Conservation (phyloP, 2,329 filamentous ascomycete species). For the Bipolaris oryzae region DNA sequence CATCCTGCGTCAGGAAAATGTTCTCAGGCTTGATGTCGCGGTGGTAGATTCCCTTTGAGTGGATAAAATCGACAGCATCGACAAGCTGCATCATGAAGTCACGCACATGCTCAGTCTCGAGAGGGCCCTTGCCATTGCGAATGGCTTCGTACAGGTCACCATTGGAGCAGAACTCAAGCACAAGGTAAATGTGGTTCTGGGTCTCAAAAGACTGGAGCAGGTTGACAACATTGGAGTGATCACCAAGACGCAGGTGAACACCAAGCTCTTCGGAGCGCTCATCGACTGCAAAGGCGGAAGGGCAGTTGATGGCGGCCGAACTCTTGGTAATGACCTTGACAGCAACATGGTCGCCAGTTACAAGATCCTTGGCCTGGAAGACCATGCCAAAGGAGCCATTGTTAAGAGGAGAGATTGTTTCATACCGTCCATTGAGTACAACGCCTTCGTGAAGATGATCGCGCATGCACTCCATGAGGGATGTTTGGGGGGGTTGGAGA, state of each 20-base stretch:
- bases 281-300: constrained; percentile 73
- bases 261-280: constrained; percentile 81
- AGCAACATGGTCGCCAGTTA: constrained; percentile 80
- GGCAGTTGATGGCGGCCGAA: constrained; percentile 63
- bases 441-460: constrained; percentile 79
- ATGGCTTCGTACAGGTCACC: constrained; percentile 98
- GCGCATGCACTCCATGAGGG: constrained; percentile 81
- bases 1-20: constrained; percentile 88
- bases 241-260: constrained; percentile 78
- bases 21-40: constrained; percentile 99
- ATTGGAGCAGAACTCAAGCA: constrained; percentile 92
- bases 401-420: constrained; percentile 92
- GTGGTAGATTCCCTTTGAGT: constrained; percentile 89
- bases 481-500: constrained; percentile 19
- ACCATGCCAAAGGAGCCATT: constrained; percentile 99
- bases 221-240: constrained; percentile 92
- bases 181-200: constrained; percentile 84
- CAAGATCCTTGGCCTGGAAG: constrained; percentile 83
- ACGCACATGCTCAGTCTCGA: constrained; percentile 95
- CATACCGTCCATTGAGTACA: constrained; percentile 85
- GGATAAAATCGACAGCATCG: constrained; percentile 86
- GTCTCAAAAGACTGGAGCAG: constrained; percentile 91
- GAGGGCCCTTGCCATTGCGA: constrained; percentile 80
- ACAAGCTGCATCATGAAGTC: constrained; percentile 97
- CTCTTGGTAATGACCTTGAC: constrained; percentile 96